phyloP scores from a whole-genome alignment of 1,284 basidiomycete species.

The Trichosporon sp. region DNA sequence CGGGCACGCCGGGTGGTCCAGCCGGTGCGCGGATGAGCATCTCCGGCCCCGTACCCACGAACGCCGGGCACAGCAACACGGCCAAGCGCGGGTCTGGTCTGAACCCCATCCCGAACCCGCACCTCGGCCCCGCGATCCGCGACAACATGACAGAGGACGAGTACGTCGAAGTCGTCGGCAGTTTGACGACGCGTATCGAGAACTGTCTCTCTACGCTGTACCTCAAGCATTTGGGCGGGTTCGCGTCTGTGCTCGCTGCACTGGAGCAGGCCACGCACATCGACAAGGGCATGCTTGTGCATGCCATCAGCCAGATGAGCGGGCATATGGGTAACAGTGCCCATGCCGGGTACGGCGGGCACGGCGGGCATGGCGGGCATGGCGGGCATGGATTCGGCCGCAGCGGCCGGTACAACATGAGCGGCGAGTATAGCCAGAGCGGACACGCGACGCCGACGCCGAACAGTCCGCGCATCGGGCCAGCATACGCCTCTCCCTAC shows the following conservation, averaged over 20 bases:
- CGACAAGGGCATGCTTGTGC: slow-evolving; percentile 44
- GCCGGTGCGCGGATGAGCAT: slow-evolving; percentile 24
- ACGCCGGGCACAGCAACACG: too few relatives aligned
- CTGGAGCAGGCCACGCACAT: slow-evolving; percentile 52
- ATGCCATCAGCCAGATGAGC: slow-evolving; percentile 49
- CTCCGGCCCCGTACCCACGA: not conserved
- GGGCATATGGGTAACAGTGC: slow-evolving; percentile 30
- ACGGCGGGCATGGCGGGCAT: too few relatives aligned
- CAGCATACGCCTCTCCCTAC: too few relatives aligned
- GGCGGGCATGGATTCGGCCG: too few relatives aligned
- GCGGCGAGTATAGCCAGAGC: not conserved
- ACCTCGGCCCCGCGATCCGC: slow-evolving; percentile 69
- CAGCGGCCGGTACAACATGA: too few relatives aligned
- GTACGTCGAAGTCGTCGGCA: slow-evolving; percentile 73
- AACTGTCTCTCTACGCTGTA: slow-evolving; percentile 71
- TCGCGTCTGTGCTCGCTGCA: slow-evolving; percentile 53
- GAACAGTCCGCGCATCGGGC: not conserved
- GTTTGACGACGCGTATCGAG: slow-evolving; percentile 73
- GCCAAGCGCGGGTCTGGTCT: not conserved
- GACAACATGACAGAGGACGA: slow-evolving; percentile 77
- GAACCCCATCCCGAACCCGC: slow-evolving; percentile 27
- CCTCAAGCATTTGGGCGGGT: slow-evolving; percentile 56
- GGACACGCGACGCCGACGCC: not conserved
- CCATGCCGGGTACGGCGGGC: too few relatives aligned
- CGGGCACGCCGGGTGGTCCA: not conserved